These are phyloP conservation scores for Paramecium tetraurelia DNA, from an alignment of 73 alveolate genomes.

Conservation along the genomic window DNA sequence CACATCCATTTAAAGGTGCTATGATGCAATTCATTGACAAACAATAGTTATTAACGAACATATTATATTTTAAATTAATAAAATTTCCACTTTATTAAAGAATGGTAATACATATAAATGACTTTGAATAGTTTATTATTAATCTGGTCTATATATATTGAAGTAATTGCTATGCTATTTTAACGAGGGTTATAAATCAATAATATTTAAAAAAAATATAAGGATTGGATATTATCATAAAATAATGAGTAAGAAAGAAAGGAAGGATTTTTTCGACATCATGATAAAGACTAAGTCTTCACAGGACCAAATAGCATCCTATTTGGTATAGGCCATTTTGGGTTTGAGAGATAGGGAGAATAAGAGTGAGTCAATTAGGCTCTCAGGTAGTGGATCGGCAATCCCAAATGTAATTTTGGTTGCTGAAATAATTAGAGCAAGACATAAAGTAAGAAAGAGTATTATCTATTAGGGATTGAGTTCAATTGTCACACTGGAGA, in stretches of 20 bases:
- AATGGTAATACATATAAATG: not conserved
- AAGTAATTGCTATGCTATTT: not conserved
- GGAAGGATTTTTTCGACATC: not conserved
- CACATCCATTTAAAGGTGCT: not conserved
- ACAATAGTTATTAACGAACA: slow-evolving; percentile 38
- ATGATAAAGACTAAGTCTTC: not conserved
- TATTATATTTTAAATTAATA: not conserved
- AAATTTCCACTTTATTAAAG: not conserved
- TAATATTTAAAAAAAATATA: not conserved
- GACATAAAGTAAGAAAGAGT: not conserved
- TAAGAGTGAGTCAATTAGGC: not conserved
- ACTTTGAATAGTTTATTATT: not conserved
- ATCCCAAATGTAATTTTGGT: not conserved
- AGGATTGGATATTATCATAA: not conserved
- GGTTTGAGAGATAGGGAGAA: not conserved
- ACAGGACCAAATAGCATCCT: not conserved
- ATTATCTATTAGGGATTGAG: not conserved
- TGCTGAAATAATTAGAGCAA: not conserved
- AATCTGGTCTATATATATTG: not conserved
- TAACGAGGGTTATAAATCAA: not conserved
- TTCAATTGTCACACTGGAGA: not conserved
- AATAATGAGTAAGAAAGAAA: not conserved
- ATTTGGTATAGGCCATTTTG: not conserved
- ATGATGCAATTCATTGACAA: slow-evolving; percentile 23
- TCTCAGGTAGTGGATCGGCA: not conserved